Evolutionary conservation across 805 yeast genomes (phyloP), one percentile per base, ranked within the genome.

Genomic region (Yamadazyma kitorensis): DNA sequence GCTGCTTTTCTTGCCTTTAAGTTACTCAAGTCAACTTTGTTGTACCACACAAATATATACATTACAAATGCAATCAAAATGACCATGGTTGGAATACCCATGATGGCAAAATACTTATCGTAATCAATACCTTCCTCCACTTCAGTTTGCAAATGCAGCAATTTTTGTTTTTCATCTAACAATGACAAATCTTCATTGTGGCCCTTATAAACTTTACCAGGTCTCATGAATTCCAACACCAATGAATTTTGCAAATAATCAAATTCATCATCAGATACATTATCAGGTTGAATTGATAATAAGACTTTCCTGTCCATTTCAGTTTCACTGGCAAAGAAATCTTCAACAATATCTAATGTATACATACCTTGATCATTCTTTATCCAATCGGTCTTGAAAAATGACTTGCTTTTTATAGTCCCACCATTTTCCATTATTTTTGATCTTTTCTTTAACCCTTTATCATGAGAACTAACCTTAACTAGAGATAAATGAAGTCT

Each of bases 351-450:
- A 24, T 76, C 76, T 26, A 87, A 53, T 3, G 91, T 80, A 44
- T 61, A 75, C 46, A 65, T 72, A 10, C 96, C 96, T 38, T 74
- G 72, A 15, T 63, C 64, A 40, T 73, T 75, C 5, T 49, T 37
- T 6, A 86, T 33, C 95, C 95, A 87, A 5, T 82, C 93, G 6
- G 88, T 70, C 1, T 77, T 59, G 59, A 63, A 83, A 50, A 86
- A 84, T 2, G 86, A 72, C 9, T 50, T 47, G 11, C 47, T 37
- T 5, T 45, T 45, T 21, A 61, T 38, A 16, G 40, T 46, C 6
- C 70, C 73, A 4, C 73, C 73, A 24, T 56, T 48, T 20, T 65
- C 68, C 27, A 67, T 50, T 2, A 61, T 59, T 7, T 53, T 41
- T 3, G 69, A 61, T 37, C 33, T 31, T 51, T 74, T 72, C 41